Conservation (phyloP, 1,284 basidiomycete species). For the Apiotrichum siamense region DNA sequence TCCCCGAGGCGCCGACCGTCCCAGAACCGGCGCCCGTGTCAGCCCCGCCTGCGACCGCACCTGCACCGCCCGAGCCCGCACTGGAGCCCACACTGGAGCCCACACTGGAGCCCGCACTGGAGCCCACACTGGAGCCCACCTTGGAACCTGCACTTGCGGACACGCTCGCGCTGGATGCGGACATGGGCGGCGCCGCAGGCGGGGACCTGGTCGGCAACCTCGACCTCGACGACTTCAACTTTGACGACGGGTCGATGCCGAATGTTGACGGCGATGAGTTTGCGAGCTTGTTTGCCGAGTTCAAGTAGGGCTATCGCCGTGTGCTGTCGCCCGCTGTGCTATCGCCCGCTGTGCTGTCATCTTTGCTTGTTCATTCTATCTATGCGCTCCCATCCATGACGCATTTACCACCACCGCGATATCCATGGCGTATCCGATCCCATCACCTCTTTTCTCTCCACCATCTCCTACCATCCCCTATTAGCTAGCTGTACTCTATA, state of each 20-base stretch:
- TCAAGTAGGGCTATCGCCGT: slow-evolving; percentile 17
- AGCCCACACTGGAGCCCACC: neutral
- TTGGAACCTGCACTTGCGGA: too few species aligned
- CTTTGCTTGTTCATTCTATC: too few species aligned
- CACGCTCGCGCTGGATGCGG: too few species aligned
- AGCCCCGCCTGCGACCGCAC: neutral
- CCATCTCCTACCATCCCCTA: too few species aligned
- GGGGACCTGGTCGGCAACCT: slow-evolving; percentile 22
- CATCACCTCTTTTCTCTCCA: too few species aligned
- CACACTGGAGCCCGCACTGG: slow-evolving; percentile 1
- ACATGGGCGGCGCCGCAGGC: neutral
- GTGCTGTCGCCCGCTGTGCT: too few species aligned
- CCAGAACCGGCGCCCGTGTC: neutral
- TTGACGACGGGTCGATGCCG: slow-evolving; percentile 24
- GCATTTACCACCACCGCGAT: too few species aligned
- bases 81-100: neutral
- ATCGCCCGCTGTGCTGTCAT: too few species aligned
- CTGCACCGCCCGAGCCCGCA: neutral
- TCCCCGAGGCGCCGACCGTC: neutral
- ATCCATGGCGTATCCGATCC: too few species aligned
- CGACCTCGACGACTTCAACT: slow-evolving; percentile 36
- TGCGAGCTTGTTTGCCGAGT: slow-evolving; percentile 31
- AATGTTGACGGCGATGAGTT: slow-evolving; percentile 33
- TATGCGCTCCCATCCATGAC: too few species aligned
- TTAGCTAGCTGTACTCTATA: neutral